Base-by-base conservation (phyloP, 345 rosid species). In the Pistacia integerrima region DNA sequence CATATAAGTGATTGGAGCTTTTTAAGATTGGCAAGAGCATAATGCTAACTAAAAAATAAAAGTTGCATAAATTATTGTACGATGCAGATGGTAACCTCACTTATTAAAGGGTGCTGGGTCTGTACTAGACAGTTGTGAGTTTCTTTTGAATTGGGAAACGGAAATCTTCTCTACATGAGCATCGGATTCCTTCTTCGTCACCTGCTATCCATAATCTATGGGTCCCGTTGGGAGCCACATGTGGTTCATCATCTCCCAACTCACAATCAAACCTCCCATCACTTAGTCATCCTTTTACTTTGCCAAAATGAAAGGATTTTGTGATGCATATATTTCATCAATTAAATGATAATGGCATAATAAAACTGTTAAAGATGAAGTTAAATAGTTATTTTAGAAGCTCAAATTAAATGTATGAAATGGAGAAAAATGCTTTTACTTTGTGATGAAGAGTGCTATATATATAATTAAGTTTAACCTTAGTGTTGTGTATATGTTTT, bases 111-210 rank as follows among this genome's bases (percentile, higher is more conserved):
- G 11, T 62, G 5, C 17, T 62, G 38, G 69, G 48, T 36, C 46
- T 64, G 51, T 51, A 4, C 69, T 8, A 10, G 46, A 1, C 46
- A 41, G 9, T 41, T 5, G 69, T 64, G 69, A 13, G 69, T 64
- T 64, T 38, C 69, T 64, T 64, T 64, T 64, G 69, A 64, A 64
- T 22, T 65, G 30, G 13, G 46, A 48, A 65, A 54, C 18, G 57
- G 57, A 54, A 12, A 14, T 65, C 69, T 38, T 38, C 52, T 65
- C 0, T 13, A 65, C 20, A 41, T 54, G n/a, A 6, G 69, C 69
- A 65, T 65, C 69, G 52, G 69, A 65, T 65, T 65, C 69, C 56
- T 13, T 52, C 18, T 65, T 41, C 49, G 41, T 65, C 54, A 38
- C 52, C n/a, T 65, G 46, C 69, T 17, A 65, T 65, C 18, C n/a